Evolutionary conservation across 2,329 filamentous ascomycete species (phyloP).

Genomic region (Fusarium metavorans): DNA sequence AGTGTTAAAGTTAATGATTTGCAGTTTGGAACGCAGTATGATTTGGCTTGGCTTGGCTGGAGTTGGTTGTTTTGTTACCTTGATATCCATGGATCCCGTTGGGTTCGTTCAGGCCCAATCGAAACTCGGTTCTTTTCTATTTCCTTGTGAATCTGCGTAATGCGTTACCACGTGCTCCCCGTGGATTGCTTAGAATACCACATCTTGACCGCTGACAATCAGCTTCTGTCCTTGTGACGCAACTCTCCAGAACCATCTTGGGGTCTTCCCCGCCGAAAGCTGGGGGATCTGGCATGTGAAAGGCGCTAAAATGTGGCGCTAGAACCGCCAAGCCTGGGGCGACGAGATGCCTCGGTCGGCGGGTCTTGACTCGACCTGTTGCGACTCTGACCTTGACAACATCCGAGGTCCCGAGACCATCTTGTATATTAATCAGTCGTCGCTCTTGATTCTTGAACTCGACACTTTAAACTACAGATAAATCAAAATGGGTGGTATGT

Average conservation of each 20-base stretch:
- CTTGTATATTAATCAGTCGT: constrained; percentile 31
- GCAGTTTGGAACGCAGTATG: neutral
- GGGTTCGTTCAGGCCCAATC: neutral
- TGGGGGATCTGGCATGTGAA: constrained; percentile 49
- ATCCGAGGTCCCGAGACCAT: constrained; percentile 43
- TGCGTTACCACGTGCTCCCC: constrained; percentile 24
- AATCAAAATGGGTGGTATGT: constrained; percentile 51
- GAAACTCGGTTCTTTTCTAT: constrained; percentile 7
- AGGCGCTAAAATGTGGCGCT: constrained; percentile 43
- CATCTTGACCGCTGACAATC: constrained; percentile 10
- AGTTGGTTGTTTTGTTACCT: constrained; percentile 7
- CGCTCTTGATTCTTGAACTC: constrained; percentile 12
- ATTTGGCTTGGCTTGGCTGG: neutral
- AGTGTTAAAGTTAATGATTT: neutral
- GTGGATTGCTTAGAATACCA: neutral
- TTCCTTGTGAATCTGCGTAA: constrained; percentile 31
- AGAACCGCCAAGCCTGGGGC: constrained; percentile 39
- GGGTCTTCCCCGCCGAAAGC: constrained; percentile 39
- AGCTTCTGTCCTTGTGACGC: constrained; percentile 37
- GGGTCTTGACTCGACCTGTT: constrained; percentile 36
- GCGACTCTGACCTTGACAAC: constrained; percentile 27
- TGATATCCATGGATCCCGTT: neutral
- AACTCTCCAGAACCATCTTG: constrained; percentile 10
- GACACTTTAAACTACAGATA: constrained; percentile 6
- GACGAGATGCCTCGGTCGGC: constrained; percentile 50